Conservation (phyloP, 2,329 filamentous ascomycete species). For the Herpotrichia juniperi region DNA sequence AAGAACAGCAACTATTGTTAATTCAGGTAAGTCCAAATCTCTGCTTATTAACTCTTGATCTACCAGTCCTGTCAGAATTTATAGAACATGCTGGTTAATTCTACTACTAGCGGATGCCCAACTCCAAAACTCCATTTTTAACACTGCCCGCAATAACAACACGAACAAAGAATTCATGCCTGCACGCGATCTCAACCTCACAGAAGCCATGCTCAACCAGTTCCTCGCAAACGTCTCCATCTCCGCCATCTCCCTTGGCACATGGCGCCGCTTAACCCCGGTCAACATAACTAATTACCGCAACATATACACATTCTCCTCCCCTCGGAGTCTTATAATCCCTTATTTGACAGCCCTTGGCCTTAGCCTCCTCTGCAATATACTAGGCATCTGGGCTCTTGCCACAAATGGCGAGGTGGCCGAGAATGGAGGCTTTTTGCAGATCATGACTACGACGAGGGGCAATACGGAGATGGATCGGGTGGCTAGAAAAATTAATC, state of each 20-base stretch:
- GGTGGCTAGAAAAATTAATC: background rate
- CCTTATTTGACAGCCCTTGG: constrained; percentile 14
- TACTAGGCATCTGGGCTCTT: constrained; percentile 10
- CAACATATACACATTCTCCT: constrained; percentile 12
- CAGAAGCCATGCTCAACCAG: constrained; percentile 11
- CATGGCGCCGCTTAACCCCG: background rate
- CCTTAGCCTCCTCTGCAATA: background rate
- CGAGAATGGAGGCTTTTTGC: constrained; percentile 17
- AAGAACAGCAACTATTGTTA: too few relatives aligned
- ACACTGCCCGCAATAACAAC: too few relatives aligned
- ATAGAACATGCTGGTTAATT: too few relatives aligned
- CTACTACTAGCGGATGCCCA: too few relatives aligned
- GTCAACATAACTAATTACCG: constrained; percentile 10
- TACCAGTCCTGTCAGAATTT: too few relatives aligned
- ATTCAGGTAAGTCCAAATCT: too few relatives aligned
- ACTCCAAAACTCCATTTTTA: too few relatives aligned
- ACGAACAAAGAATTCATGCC: too few relatives aligned
- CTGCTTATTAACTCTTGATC: too few relatives aligned
- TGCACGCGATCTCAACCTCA: constrained; percentile 2
- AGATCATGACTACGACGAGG: constrained; percentile 16
- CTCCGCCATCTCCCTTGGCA: constrained; percentile 11
- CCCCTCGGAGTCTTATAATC: constrained; percentile 6
- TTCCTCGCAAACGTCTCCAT: constrained; percentile 14
- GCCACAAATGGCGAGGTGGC: constrained; percentile 6
- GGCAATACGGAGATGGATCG: constrained; percentile 13